Conservation (phyloP, 2,329 filamentous ascomycete species). For the Endoconidiophora polonica region DNA sequence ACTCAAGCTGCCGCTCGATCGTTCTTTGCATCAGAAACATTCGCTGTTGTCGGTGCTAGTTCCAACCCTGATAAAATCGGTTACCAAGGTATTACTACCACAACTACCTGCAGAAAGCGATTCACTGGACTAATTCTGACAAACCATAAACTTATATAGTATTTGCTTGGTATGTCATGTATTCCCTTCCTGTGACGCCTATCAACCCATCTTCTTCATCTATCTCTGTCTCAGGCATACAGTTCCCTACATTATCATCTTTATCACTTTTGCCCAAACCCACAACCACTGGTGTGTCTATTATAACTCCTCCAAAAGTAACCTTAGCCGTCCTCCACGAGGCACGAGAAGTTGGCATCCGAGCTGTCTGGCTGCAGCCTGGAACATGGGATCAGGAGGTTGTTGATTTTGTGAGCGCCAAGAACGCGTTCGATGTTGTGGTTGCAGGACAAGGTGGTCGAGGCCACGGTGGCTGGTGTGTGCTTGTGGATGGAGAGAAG, state of each 20-base stretch:
- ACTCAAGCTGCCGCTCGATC: conserved; percentile 53
- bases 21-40: conserved; percentile 67
- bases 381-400: conserved; percentile 70
- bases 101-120: neutral
- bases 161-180: conserved; percentile 73
- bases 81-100: conserved; percentile 50
- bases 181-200: conserved; percentile 60
- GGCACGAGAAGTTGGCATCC: conserved; percentile 56
- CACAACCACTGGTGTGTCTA: conserved; percentile 55
- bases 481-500: conserved; percentile 65
- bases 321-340: conserved; percentile 61
- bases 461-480: conserved; percentile 68
- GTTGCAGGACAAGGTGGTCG: conserved; percentile 47
- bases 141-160: conserved; percentile 33
- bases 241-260: conserved; percentile 46
- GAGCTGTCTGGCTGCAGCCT: conserved; percentile 76
- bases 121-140: conserved; percentile 2
- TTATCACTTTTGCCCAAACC: conserved; percentile 51
- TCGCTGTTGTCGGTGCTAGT: conserved; percentile 81
- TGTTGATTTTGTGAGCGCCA: conserved; percentile 45
- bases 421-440: conserved; percentile 50
- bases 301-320: conserved; percentile 72
- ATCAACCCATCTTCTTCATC: conserved; percentile 58
- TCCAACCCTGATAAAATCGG: conserved; percentile 75
- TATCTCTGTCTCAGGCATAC: conserved; percentile 37